phyloP scores from a whole-genome alignment of 1,284 basidiomycete genomes.

The Farysia itapuensis region DNA sequence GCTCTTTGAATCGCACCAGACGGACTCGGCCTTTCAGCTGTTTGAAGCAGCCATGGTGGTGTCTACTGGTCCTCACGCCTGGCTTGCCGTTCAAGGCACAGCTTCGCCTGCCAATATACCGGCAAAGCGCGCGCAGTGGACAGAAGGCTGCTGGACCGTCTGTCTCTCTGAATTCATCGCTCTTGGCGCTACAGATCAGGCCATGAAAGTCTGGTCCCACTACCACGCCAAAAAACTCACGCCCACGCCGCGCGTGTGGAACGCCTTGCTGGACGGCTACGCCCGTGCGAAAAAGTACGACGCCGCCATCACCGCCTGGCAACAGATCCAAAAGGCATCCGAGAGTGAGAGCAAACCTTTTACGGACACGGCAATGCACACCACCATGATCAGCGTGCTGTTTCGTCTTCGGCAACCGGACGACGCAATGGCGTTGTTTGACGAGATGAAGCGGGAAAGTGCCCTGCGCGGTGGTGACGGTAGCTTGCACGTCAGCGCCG shows the following conservation, averaged over 20 bases:
- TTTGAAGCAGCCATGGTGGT: conserved; percentile 36
- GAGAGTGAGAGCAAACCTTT: neutral
- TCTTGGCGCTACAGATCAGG: conserved; percentile 24
- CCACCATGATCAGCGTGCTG: conserved; percentile 46
- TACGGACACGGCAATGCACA: conserved; percentile 42
- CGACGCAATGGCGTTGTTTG: conserved; percentile 35
- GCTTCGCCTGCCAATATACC: neutral
- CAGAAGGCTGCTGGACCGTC: conserved; percentile 45
- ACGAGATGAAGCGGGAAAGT: conserved; percentile 15
- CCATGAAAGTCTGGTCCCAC: conserved; percentile 37
- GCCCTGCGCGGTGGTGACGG: conserved; percentile 1
- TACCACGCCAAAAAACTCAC: conserved; percentile 8
- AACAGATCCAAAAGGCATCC: conserved; percentile 7
- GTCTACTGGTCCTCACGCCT: conserved; percentile 4
- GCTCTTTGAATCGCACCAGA: conserved; percentile 25
- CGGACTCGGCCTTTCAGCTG: conserved; percentile 12
- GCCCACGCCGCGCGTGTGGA: conserved; percentile 37
- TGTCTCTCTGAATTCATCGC: conserved; percentile 38
- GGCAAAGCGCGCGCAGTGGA: conserved; percentile 20
- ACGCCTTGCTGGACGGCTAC: conserved; percentile 47
- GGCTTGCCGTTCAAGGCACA: conserved; percentile 4
- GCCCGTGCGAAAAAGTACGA: conserved; percentile 27
- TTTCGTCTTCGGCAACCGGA: conserved; percentile 20
- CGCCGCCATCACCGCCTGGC: conserved; percentile 38
- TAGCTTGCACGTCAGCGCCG: conserved; percentile 11